A percentile compares a stretch with the other conserved stretches of the same genome.
These are phyloP conservation scores for Aphanomyces invadans DNA, from an alignment of 352 stramenopile species.

Conservation along the genomic window DNA sequence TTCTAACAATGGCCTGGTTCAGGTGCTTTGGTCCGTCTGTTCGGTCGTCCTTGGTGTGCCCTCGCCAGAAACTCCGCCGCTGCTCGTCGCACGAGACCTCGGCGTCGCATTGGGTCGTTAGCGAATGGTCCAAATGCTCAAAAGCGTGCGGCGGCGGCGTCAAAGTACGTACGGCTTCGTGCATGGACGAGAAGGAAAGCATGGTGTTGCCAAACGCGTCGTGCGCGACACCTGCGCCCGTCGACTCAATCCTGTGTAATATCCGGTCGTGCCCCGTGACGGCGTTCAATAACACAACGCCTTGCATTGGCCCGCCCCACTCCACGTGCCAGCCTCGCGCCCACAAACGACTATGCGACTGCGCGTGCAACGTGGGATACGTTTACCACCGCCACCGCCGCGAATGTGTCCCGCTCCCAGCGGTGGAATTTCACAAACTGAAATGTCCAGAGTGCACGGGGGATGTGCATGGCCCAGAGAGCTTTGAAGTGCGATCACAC, in stretches of 20 bases:
- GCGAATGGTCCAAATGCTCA: constrained; percentile 20
- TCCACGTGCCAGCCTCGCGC: constrained; percentile 7
- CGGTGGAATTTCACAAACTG: not conserved
- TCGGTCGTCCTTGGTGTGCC: not conserved
- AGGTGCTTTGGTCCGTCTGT: not conserved
- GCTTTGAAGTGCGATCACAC: constrained; percentile 21
- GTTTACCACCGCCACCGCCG: not conserved
- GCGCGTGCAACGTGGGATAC: constrained; percentile 10
- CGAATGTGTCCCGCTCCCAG: constrained; percentile 2
- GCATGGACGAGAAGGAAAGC: not conserved
- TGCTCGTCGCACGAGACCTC: not conserved
- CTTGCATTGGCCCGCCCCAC: constrained; percentile 7
- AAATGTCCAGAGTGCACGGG: not conserved
- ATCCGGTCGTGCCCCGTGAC: not conserved
- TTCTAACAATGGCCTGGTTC: not conserved
- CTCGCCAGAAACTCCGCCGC: constrained; percentile 9
- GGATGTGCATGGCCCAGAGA: not conserved
- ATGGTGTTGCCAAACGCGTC: not conserved
- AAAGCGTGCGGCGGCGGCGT: constrained; percentile 10
- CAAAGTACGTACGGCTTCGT: constrained; percentile 5
- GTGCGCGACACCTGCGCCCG: not conserved
- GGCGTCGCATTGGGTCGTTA: constrained; percentile 14
- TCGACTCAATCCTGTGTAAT: constrained; percentile 1
- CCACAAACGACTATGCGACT: constrained; percentile 7
- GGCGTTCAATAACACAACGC: constrained; percentile 4